phyloP scores from a whole-genome alignment of 495 filamentous ascomycete species.

The Oleoguttula mirabilis region DNA sequence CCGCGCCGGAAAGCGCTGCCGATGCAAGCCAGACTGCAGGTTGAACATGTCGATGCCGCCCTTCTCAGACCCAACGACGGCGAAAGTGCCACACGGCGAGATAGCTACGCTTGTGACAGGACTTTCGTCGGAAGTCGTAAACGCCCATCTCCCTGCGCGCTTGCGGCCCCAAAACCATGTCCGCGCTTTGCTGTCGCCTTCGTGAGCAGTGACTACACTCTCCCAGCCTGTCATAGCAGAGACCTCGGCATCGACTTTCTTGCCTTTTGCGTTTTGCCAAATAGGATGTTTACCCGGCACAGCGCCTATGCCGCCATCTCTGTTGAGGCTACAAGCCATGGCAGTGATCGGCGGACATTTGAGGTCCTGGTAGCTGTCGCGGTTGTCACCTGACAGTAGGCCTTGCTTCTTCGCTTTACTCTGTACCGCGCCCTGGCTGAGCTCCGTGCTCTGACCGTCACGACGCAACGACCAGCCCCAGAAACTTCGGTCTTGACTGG shows the following conservation, averaged over 20 bases:
- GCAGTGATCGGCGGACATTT: constrained; percentile 84
- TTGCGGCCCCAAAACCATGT: constrained; percentile 98
- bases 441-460: constrained; percentile 84
- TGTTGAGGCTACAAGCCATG: constrained; percentile 78
- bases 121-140: constrained; percentile 71
- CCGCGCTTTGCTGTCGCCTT: constrained; percentile 66
- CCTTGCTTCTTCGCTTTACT: constrained; percentile 77
- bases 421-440: constrained; percentile 75
- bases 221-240: constrained; percentile 84
- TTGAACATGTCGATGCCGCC: constrained; percentile 91
- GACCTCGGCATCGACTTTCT: constrained; percentile 39
- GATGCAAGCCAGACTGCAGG: constrained; percentile 78
- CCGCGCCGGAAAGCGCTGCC: constrained; percentile 70
- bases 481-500: constrained; percentile 72
- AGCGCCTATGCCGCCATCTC: constrained; percentile 83
- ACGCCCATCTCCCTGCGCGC: constrained; percentile 81
- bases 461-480: constrained; percentile 93
- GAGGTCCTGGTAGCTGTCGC: constrained; percentile 53
- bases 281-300: constrained; percentile 54
- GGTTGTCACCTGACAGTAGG: constrained; percentile 44
- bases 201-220: constrained; percentile 89
- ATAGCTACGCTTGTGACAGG: constrained; percentile 73
- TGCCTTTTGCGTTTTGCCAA: constrained; percentile 54
- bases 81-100: constrained; percentile 86
- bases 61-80: constrained; percentile 70